Conservation (phyloP, 1,284 basidiomycete genomes). For the Phylloporus gajari region DNA sequence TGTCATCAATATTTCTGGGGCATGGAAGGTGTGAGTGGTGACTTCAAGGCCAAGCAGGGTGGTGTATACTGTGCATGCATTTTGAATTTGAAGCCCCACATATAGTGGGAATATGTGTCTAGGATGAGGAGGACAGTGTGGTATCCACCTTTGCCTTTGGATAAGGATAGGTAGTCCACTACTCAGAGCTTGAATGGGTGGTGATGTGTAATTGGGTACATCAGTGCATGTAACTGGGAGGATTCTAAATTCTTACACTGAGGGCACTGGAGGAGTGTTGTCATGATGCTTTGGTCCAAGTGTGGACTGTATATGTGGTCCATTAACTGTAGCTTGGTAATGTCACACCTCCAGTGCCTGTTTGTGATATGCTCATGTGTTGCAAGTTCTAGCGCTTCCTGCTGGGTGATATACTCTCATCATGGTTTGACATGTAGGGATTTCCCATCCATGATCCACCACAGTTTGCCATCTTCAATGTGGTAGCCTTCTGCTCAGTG, state of each 20-base stretch:
- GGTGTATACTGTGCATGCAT: constrained; percentile 24
- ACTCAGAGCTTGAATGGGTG: constrained; percentile 38
- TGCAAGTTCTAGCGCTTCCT: neutral
- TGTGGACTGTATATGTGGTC: neutral
- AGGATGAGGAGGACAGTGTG: constrained; percentile 31
- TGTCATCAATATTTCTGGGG: constrained; percentile 48
- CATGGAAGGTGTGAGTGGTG: constrained; percentile 36
- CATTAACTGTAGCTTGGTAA: neutral
- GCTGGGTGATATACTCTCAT: neutral
- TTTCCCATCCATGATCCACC: neutral
- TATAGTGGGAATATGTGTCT: constrained; percentile 31
- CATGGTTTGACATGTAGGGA: neutral
- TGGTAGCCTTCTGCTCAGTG: neutral
- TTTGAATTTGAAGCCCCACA: constrained; percentile 40
- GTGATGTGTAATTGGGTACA: constrained; percentile 14
- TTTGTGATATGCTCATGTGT: neutral
- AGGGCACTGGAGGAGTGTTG: neutral
- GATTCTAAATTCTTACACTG: constrained; percentile 40
- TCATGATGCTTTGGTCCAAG: neutral
- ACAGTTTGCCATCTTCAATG: neutral
- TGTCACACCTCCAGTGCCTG: neutral
- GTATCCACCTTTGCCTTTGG: constrained; percentile 34
- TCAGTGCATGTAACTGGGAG: constrained; percentile 10
- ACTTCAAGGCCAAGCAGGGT: constrained; percentile 27
- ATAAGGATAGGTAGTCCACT: constrained; percentile 37